Base-by-base conservation (phyloP, 495 filamentous ascomycete species). In the Hypomontagnella submonticulosa region DNA sequence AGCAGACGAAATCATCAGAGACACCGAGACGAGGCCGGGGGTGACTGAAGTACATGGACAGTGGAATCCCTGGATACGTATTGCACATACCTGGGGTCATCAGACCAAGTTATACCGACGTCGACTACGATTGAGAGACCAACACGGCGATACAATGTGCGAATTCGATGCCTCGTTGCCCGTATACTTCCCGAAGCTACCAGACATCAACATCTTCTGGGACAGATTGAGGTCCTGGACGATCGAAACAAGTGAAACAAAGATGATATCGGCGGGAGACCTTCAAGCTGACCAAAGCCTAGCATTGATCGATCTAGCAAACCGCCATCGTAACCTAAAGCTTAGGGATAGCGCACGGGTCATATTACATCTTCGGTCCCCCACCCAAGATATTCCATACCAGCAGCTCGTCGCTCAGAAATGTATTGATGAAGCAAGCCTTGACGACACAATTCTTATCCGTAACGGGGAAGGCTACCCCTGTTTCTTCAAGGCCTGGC, bases 11-110 rank as follows among this genome's bases (percentile, higher is more conserved):
- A 57, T 80, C 7, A 32, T 74, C 7, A 58, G 64, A 11, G 78
- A 74, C 19, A 57, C 83, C 4, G 81, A 84, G 47, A 77, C 77
- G 20, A 72, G 82, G 7, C 70, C 73, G 4, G 76, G 82, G n/a
- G 69, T 87, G 8, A 71, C 83, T 8, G 67, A 79, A 13, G 88
- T 89, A 2, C 75, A 79, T 8, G 81, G 79, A 34, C 81, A 84
- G 63, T 78, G 87, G 52, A 84, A 90, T 66, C 90, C 91, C 0
- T 96, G 89, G 88, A 63, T 75, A n/a, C 69, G 77, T 9, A 71
- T 91, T 42, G 88, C 90, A 2, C 71, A 76, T 30, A 78, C 73
- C 10, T 91, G 88, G 87, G 61, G 66, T 5, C 32, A 61, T 11
- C 49, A 42, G 12, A 23, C 51, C 2, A 36, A 73, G n/a, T 36